Base-by-base conservation (phyloP, 2,329 filamentous ascomycete species). In the Aspergillus tanneri region DNA sequence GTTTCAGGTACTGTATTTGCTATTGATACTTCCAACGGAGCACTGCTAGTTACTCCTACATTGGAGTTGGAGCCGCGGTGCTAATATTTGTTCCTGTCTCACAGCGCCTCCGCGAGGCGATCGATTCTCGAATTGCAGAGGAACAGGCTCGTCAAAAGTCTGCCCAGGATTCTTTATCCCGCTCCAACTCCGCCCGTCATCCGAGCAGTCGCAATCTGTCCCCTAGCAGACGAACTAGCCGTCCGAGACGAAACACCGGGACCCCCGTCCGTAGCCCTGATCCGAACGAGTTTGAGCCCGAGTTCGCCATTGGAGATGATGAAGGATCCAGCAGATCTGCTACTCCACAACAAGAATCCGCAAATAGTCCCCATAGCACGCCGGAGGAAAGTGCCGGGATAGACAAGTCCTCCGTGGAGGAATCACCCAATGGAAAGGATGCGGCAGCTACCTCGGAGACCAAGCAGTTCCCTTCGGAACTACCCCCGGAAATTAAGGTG, bases 41-140 rank as follows among this genome's bases (percentile, higher is more conserved):
- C 28, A 40, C 32, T 19, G 23, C 30, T 19, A 39, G 4, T 40
- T 47, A 30, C 34, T 46, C n/a, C n/a, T n/a, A n/a, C n/a, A n/a
- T n/a, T n/a, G n/a, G n/a, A n/a, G n/a, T n/a, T n/a, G n/a, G n/a
- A n/a, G n/a, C n/a, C n/a, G n/a, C n/a, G n/a, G n/a, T n/a, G 36
- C 22, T 39, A 40, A 46, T 10, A 18, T 21, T 3, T 19, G 10
- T 10, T 5, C 25, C 19, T n/a, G 12, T n/a, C 14, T 2, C 21
- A 32, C 66, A 93, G 87, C 83, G 88, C 76, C 77, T 95, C 60
- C 88, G 89, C 74, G 88, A 86, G 62, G 87, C 87, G 50, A 90
- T 95, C 68, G 88, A 95, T 68, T 84, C 85, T 61, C 86, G 86
- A 62, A 93, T 96, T 63, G 88, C 90, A 62, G 90, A 96, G 73